Evolutionary conservation across 1,139 yeast genomes (phyloP), one percentile per base, ranked within the genome.

Genomic region (Yamadazyma atlantica): DNA sequence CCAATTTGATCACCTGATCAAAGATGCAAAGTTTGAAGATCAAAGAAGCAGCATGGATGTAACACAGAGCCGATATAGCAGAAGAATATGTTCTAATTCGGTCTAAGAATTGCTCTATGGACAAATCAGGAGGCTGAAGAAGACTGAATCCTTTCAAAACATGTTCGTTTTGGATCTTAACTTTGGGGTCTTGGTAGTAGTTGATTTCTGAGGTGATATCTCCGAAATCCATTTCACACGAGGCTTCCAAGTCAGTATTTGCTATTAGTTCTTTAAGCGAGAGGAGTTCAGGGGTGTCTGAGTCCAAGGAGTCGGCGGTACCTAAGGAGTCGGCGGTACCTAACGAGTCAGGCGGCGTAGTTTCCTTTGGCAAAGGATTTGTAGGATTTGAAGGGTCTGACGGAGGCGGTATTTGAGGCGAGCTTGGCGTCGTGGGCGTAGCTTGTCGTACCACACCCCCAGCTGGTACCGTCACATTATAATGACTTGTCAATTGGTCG

Each of bases 1-100:
- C 62, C 33, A 71, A 54, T 2, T 56, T 58, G 17, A 68, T 56
- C 8, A 62, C 54, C 37, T 64, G 60, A 35, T 67, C 55, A 16
- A 70, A 44, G 16, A 69, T 50, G 29, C 66, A 49, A 21, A 69
- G 47, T 45, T 67, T 67, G 49, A 55, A 69, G 37, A 71, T 50
- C 58, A 70, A 50, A 40, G 54, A 63, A 1, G 73, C 69, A 2
- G 73, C 57, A 49, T 70, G 75, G 22, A 71, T 55, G 43, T 69
- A 71, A 13, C 69, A 66, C 36, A 62, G 57, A 2, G 65, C 66
- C 5, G 75, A 67, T 2, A 66, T 62, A 13, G 73, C 60, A 2
- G 73, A 57, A 21, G 74, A 67, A 48, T 70, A 71, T 2, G 70
- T 69, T 39, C 64, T 62, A 34, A 71, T 67, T 32, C 77, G 52